These are phyloP conservation scores for Pholiota adiposa DNA, from an alignment of 1,284 basidiomycete genomes.

Conservation along the genomic window DNA sequence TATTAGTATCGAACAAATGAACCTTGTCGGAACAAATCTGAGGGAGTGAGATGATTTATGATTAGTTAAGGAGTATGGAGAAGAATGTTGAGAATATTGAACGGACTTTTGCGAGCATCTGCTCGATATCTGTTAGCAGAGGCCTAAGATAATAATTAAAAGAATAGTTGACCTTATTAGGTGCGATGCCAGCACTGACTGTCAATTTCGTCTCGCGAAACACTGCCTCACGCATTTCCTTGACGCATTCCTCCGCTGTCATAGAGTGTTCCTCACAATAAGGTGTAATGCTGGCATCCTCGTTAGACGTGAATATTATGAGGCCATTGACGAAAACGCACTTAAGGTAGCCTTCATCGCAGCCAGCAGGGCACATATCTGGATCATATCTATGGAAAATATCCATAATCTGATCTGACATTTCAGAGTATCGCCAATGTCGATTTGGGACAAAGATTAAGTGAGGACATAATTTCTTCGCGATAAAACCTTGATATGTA, in stretches of 20 bases:
- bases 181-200: conserved; percentile 92
- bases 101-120: conserved; percentile 81
- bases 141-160: conserved; percentile 4
- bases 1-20: conserved; percentile 4
- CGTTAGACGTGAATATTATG: background rate
- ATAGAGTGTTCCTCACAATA: conserved; percentile 75
- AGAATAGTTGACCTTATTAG: conserved; percentile 63
- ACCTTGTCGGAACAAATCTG: conserved; percentile 94
- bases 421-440: conserved; percentile 71
- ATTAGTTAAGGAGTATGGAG: background rate
- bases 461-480: conserved; percentile 91
- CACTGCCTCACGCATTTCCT: conserved; percentile 75
- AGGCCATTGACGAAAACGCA: conserved; percentile 36
- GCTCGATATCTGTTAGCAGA: too few relatives aligned
- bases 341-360: conserved; percentile 93
- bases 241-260: conserved; percentile 75
- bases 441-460: conserved; percentile 77
- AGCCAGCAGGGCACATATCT: conserved; percentile 78
- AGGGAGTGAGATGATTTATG: conserved; percentile 6
- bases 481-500: conserved; percentile 71
- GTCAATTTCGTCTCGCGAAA: conserved; percentile 83
- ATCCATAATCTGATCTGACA: conserved; percentile 70
- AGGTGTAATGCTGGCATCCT: conserved; percentile 63
- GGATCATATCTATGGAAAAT: conserved; percentile 82
- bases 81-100: background rate